Percentiles rank a stretch among this genome's conserved stretches.
phyloP scores from a whole-genome alignment of 495 filamentous ascomycete genomes.

The Penicillium ochrochloron region DNA sequence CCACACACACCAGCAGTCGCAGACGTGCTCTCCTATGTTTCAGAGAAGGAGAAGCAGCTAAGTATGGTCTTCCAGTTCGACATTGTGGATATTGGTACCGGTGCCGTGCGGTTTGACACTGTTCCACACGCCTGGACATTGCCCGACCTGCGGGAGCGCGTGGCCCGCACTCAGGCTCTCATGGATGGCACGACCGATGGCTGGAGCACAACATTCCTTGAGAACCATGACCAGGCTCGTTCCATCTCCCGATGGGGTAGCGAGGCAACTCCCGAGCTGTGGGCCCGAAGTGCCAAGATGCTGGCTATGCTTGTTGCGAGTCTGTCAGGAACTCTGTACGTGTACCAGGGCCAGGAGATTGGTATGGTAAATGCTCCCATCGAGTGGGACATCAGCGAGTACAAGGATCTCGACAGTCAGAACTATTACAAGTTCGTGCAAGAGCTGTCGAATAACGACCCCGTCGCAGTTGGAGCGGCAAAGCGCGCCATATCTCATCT shows the following conservation, averaged over 20 bases:
- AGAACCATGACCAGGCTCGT: slow-evolving; percentile 50
- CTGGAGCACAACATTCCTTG: slow-evolving; percentile 55
- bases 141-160: slow-evolving; percentile 43
- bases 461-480: slow-evolving; percentile 40
- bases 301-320: slow-evolving; percentile 56
- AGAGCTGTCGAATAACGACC: slow-evolving; percentile 31
- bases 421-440: slow-evolving; percentile 54
- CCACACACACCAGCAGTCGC: slow-evolving; percentile 45
- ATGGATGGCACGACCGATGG: slow-evolving; percentile 51
- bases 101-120: slow-evolving; percentile 42
- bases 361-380: slow-evolving; percentile 58
- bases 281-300: slow-evolving; percentile 54
- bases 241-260: slow-evolving; percentile 50
- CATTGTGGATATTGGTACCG: slow-evolving; percentile 53
- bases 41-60: slow-evolving; percentile 46
- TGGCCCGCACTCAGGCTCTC: slow-evolving; percentile 47
- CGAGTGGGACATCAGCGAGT: slow-evolving; percentile 49
- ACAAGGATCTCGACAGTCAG: slow-evolving; percentile 56
- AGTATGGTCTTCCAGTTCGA: slow-evolving; percentile 63
- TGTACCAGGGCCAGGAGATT: slow-evolving; percentile 63
- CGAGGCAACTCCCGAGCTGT: slow-evolving; percentile 49
- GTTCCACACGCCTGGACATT: slow-evolving; percentile 46
- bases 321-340: slow-evolving; percentile 54
- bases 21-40: slow-evolving; percentile 54
- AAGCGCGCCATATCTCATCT: slow-evolving; percentile 48